Base-by-base conservation (phyloP, 192 early-diverging fungal genomes). In the Coemansia sp. region DNA sequence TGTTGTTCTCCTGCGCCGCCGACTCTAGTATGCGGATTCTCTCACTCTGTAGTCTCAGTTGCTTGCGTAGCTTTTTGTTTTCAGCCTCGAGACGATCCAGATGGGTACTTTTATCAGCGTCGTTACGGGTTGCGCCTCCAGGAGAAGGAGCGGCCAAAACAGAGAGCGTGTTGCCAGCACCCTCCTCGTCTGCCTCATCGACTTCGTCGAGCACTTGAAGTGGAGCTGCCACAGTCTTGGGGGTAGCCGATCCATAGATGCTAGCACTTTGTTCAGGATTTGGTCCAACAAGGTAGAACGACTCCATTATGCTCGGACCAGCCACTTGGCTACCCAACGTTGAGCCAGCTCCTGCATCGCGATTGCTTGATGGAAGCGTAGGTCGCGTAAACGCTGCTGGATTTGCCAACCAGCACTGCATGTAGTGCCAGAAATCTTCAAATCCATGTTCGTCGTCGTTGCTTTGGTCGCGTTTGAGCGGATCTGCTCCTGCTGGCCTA, bases 401-500 rank as follows among this genome's bases (percentile, higher is more conserved):
- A 38, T 83, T 65, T 0, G 81, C 72, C 38, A 83, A 67, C 81
- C 81, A 83, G 63, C 71, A 67, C 39, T 83, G 75, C 76, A 83
- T 78, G 62, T 83, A 83, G 53, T 70, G 69, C 81, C 81, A 83
- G 58, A 83, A 83, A 32, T 78, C 69, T 29, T 83, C 81, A 72
- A 83, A 83, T 55, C 75, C 81, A 39, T 41, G 59, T 4, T 82
- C 80, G 12, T 65, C 67, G 3, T 68, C 67, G 16, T 60, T 56
- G 38, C 16, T 39, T 5, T 38, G 38, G 37, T 27, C 20, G 24
- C 40, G 29, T 20, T 2, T 44, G 24, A 37, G 13, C 37, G 9
- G 45, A 18, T 20, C 18, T 20, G n/a, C 45, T 9, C 45, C 45
- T 10, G 64, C 8, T 10, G 1, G 16, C 3, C 15, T n/a, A 45